These are phyloP conservation scores for Pichia deserticola DNA, from an alignment of 805 yeast species.

Conservation along the genomic window DNA sequence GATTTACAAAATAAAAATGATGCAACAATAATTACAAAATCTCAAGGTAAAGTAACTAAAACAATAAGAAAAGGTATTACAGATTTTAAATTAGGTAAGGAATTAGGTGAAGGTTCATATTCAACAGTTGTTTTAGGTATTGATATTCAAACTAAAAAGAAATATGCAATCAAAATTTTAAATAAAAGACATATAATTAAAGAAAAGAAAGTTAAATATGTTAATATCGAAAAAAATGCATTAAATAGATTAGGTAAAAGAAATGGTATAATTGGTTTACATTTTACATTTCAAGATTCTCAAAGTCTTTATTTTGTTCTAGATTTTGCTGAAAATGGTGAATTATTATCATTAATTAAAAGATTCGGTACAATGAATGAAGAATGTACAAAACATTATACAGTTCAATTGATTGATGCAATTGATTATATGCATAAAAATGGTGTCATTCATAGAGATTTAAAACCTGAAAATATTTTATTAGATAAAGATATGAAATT, in stretches of 20 bases:
- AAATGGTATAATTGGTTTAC: conserved; percentile 58
- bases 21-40: conserved; percentile 39
- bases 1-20: conserved; percentile 3
- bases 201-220: conserved; percentile 80
- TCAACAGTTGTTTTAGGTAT: conserved; percentile 87
- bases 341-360: conserved; percentile 58
- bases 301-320: conserved; percentile 64
- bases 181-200: conserved; percentile 72
- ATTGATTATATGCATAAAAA: conserved; percentile 62
- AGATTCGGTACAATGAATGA: conserved; percentile 65
- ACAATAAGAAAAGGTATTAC: conserved; percentile 52
- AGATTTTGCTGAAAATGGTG: conserved; percentile 78
- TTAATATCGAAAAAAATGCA: conserved; percentile 75
- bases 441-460: conserved; percentile 76
- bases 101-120: conserved; percentile 93
- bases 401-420: conserved; percentile 71
- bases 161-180: conserved; percentile 70
- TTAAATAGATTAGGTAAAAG: conserved; percentile 53
- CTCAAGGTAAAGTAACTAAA: conserved; percentile 32
- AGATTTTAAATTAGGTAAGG: conserved; percentile 82
- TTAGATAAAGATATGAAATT: conserved; percentile 53
- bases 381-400: conserved; percentile 57
- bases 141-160: conserved; percentile 54
- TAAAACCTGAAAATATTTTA: conserved; percentile 76
- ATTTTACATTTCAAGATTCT: conserved; percentile 76